A percentile compares a stretch with the other conserved stretches of the same genome.
phyloP scores from a whole-genome alignment of 1,284 basidiomycete species.

The Tylopilus sp. region DNA sequence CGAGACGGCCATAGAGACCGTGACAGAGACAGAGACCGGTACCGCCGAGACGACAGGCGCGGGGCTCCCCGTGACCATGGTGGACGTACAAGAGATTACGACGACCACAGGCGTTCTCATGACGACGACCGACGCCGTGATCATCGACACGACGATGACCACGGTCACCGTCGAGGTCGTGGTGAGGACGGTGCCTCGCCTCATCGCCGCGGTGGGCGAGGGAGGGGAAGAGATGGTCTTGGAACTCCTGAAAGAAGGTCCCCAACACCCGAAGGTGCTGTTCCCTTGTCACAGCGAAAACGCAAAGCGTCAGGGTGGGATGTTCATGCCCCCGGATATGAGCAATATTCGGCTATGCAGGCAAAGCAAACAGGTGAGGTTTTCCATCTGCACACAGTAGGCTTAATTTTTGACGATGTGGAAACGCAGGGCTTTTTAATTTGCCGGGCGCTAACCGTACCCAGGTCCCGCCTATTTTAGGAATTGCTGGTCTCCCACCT shows the following conservation, averaged over 20 bases:
- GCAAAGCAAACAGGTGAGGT: conserved; percentile 91
- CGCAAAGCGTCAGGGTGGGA: conserved; percentile 94
- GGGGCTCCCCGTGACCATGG: conserved; percentile 36
- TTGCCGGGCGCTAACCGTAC: conserved; percentile 88
- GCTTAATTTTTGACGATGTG: conserved; percentile 6
- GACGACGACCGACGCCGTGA: conserved; percentile 48
- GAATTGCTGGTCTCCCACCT: conserved; percentile 73
- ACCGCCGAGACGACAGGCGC: conserved; percentile 42
- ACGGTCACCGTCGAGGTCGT: conserved; percentile 35
- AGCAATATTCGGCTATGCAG: conserved; percentile 90
- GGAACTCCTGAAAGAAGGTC: conserved; percentile 77
- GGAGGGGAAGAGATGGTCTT: conserved; percentile 47
- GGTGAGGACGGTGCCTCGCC: conserved; percentile 37
- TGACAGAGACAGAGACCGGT: conserved; percentile 39
- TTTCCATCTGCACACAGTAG: neutral
- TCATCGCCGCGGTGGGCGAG: conserved; percentile 38
- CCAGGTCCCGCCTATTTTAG: conserved; percentile 77
- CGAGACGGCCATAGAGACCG: conserved; percentile 42
- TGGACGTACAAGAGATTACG: conserved; percentile 39
- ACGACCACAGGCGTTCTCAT: conserved; percentile 42
- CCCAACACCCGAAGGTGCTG: conserved; percentile 85
- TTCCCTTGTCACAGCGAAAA: conserved; percentile 81
- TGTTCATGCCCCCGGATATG: conserved; percentile 91
- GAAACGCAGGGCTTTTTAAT: conserved; percentile 75
- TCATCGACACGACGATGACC: conserved; percentile 48